Percentiles rank a stretch among this genome's conserved stretches.
phyloP scores from a whole-genome alignment of 345 rosid species.

The Populus alba region DNA sequence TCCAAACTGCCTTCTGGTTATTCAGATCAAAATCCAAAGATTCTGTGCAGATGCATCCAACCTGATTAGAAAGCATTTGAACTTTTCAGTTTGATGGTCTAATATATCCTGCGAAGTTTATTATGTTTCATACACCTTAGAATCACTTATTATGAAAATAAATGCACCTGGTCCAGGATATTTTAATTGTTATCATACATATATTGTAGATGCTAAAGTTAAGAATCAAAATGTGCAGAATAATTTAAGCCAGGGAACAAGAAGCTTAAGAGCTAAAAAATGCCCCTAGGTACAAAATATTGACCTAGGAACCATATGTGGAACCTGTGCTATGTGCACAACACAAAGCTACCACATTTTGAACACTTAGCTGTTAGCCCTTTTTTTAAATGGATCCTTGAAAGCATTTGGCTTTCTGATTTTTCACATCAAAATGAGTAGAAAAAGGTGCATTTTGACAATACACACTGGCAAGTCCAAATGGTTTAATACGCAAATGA shows the following conservation, averaged over 20 bases:
- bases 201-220: no score
- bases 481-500: no score
- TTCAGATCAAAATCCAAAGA: slow-evolving; percentile 46
- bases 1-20: slow-evolving; percentile 40
- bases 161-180: no score
- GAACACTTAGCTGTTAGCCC: neutral
- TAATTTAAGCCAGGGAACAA: no score
- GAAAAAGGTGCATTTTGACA: neutral
- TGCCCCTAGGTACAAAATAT: no score
- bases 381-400: neutral
- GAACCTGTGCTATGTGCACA: no score
- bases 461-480: neutral
- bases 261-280: no score
- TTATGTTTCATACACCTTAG: neutral
- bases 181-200: no score
- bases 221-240: no score
- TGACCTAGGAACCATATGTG: no score
- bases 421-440: neutral
- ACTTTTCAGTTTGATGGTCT: neutral
- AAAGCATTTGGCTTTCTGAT: neutral
- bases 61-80: slow-evolving; percentile 35
- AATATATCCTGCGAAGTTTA: neutral
- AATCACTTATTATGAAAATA: neutral
- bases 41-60: slow-evolving; percentile 57
- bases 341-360: neutral